phyloP scores from a whole-genome alignment of 495 filamentous ascomycete species.

The Podospora pseudocomata region DNA sequence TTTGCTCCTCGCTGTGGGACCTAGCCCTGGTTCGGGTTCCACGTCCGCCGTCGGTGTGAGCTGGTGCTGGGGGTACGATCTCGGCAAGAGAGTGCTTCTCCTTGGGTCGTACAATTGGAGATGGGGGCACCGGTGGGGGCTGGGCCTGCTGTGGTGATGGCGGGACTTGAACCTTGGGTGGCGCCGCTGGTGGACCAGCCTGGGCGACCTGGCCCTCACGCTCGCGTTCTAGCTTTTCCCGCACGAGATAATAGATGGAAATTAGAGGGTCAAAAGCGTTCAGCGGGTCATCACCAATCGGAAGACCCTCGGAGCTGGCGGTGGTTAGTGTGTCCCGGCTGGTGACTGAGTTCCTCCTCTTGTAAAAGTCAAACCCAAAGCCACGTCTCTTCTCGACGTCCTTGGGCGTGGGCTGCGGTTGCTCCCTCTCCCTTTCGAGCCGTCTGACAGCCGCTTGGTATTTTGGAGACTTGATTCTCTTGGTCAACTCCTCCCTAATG shows the following conservation, averaged over 20 bases:
- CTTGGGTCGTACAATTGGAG: slow-evolving; percentile 45
- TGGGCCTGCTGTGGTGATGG: slow-evolving; percentile 27
- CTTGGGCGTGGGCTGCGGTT: slow-evolving; percentile 53
- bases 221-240: slow-evolving; percentile 89
- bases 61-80: slow-evolving; percentile 76
- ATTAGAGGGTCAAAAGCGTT: slow-evolving; percentile 92
- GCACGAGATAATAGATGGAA: slow-evolving; percentile 93
- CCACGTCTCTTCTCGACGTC: slow-evolving; percentile 78
- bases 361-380: slow-evolving; percentile 94
- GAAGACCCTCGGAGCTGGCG: slow-evolving; percentile 77
- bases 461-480: slow-evolving; percentile 81
- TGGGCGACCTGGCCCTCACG: slow-evolving; percentile 29
- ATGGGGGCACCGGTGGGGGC: slow-evolving; percentile 23
- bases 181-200: slow-evolving; percentile 14
- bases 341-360: slow-evolving; percentile 79
- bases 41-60: slow-evolving; percentile 83
- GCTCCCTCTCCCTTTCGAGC: slow-evolving; percentile 59
- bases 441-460: slow-evolving; percentile 77
- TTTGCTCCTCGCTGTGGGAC: slow-evolving; percentile 94
- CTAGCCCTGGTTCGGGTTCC: slow-evolving; percentile 73
- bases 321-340: slow-evolving; percentile 88
- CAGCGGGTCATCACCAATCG: slow-evolving; percentile 78
- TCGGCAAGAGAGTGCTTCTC: slow-evolving; percentile 54
- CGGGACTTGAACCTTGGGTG: slow-evolving; percentile 28
- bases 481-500: slow-evolving; percentile 76